phyloP scores from a whole-genome alignment of 2,329 filamentous ascomycete genomes.

The Colletotrichum sp. region DNA sequence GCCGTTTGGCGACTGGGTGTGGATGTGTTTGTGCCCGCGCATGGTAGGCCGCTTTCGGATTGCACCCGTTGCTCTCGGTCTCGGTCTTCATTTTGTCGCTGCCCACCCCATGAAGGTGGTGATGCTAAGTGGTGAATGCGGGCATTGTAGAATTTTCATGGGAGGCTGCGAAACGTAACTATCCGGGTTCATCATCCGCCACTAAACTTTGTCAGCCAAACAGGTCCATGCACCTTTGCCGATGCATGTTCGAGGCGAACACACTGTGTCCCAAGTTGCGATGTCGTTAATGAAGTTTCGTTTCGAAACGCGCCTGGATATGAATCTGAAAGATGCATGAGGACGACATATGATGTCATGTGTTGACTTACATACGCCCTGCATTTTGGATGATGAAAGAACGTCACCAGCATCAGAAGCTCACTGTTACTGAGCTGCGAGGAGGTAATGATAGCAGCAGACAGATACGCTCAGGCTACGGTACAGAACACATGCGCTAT shows the following conservation, averaged over 20 bases:
- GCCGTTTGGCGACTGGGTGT: constrained; percentile 41
- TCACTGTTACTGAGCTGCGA: background rate
- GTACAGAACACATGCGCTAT: background rate
- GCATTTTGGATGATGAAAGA: too few relatives aligned
- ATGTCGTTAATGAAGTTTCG: accelerated
- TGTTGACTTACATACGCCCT: background rate
- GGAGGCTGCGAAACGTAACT: accelerated
- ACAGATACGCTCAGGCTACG: background rate
- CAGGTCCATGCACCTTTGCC: too few relatives aligned
- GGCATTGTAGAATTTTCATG: background rate
- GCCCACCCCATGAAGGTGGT: background rate
- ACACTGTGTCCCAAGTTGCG: accelerated
- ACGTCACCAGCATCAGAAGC: background rate
- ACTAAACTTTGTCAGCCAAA: background rate
- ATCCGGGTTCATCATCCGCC: background rate
- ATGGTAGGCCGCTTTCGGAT: background rate
- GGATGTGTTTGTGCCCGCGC: background rate
- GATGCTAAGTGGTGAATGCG: background rate
- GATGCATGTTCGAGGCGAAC: too few relatives aligned
- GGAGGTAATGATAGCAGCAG: background rate
- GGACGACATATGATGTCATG: background rate
- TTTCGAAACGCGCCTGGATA: accelerated
- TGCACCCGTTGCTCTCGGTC: background rate
- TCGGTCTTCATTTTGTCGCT: background rate
- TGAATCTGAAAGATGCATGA: accelerated